Evolutionary conservation across 352 stramenopile genomes (phyloP).

Genomic region (Globisporangium nodosum): DNA sequence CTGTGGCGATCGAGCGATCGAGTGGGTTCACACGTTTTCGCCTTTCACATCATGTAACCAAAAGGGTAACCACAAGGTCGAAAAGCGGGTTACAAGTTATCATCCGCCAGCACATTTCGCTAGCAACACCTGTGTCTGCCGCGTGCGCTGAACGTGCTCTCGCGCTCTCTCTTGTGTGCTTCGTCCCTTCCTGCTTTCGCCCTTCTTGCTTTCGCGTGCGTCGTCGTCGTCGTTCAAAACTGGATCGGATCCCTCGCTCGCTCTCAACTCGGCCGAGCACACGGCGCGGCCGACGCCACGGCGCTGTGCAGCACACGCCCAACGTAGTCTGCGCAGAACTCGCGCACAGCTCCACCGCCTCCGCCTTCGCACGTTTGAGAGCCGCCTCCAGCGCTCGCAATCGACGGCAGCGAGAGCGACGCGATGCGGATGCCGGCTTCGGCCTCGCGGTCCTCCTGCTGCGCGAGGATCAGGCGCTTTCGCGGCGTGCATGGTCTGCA

Average conservation of each 20-base stretch:
- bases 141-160: too few species aligned
- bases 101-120: too few species aligned
- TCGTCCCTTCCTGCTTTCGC: too few species aligned
- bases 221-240: too few species aligned
- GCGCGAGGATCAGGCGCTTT: conserved; percentile 54
- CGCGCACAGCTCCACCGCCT: neutral
- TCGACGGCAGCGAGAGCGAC: conserved; percentile 7
- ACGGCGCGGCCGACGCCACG: neutral
- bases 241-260: neutral
- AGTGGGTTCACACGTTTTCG: too few species aligned
- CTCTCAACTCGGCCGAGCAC: neutral
- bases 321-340: conserved; percentile 7
- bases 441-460: conserved; percentile 46
- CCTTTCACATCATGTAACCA: too few species aligned
- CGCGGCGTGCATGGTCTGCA: conserved; percentile 53
- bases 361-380: neutral
- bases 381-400: neutral
- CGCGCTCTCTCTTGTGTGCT: too few species aligned
- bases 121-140: too few species aligned
- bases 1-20: too few species aligned
- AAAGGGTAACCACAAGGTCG: too few species aligned
- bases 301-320: neutral
- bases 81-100: too few species aligned
- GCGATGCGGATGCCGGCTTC: conserved; percentile 22
- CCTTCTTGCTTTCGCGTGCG: too few species aligned